Percentiles rank a stretch among this genome's conserved stretches.
phyloP scores from a whole-genome alignment of 495 filamentous ascomycete genomes.

The Lichina pygmaea region DNA sequence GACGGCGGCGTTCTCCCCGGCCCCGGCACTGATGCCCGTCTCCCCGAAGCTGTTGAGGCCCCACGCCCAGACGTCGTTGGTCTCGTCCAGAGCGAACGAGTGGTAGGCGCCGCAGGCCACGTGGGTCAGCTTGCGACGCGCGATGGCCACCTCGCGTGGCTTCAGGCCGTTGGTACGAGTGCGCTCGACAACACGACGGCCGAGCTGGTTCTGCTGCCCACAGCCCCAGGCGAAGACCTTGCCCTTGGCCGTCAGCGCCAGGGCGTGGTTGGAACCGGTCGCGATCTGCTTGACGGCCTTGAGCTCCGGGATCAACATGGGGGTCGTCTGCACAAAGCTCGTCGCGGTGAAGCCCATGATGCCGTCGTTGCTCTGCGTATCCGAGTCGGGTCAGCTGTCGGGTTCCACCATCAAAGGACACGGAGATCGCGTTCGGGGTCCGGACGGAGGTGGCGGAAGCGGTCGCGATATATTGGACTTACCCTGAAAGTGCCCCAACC shows the following conservation, averaged over 20 bases:
- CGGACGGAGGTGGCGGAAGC: background rate
- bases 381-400: background rate
- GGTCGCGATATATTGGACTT: constrained; percentile 9
- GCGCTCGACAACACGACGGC: constrained; percentile 35
- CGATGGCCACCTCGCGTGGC: constrained; percentile 42
- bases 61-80: constrained; percentile 54
- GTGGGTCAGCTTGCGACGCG: constrained; percentile 24
- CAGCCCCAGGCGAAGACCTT: constrained; percentile 44
- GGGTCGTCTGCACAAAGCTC: constrained; percentile 14
- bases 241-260: constrained; percentile 40
- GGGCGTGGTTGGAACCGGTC: constrained; percentile 40
- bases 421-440: constrained; percentile 5
- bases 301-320: constrained; percentile 22
- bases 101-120: constrained; percentile 42
- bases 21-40: constrained; percentile 41
- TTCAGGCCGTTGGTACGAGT: constrained; percentile 29
- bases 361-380: constrained; percentile 31
- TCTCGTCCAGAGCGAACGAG: constrained; percentile 46
- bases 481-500: constrained; percentile 50
- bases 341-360: constrained; percentile 35
- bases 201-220: constrained; percentile 53
- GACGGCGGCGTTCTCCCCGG: constrained; percentile 34
- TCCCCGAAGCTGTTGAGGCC: constrained; percentile 72
- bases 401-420: background rate
- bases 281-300: constrained; percentile 34